Base-by-base conservation (phyloP, 495 filamentous ascomycete species). In the Delitschia confertaspora region DNA sequence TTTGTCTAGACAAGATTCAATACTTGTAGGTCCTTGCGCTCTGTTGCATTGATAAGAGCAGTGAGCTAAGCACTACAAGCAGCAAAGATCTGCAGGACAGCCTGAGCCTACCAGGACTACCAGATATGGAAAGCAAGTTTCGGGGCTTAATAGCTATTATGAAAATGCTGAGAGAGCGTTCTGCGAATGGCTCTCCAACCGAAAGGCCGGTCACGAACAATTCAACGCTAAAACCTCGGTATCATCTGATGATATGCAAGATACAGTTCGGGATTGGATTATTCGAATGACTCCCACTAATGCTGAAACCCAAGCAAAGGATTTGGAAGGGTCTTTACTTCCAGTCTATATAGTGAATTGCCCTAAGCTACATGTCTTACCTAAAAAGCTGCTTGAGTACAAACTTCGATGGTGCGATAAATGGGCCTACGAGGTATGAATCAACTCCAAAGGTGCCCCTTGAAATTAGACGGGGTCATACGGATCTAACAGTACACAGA, bases 351-450 rank as follows among this genome's bases (percentile, higher is more conserved):
- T 55, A 20, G 46, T 55, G 6, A 38, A 55, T 26, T 55, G 51
- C 21, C 51, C 51, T 10, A 46, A 49, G 31, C 36, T 55, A 8
- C 51, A 55, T 30, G 45, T 46, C 1, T 20, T 55, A 11, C 47
- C 51, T 3, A 49, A 42, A 35, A 50, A 42, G 22, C 27, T 22
- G 13, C 37, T 55, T 6, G 45, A 41, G 31, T 55, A 55, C 22
- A 55, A 50, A 27, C 35, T 55, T 0, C 33, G 51, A 14, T 55
- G 51, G 51, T 34, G 35, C 17, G 51, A 55, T 21, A 55, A 55
- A 17, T 55, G 51, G 51, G 51, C 51, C 6, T 55, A 38, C 14
- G 50, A 53, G 43, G 49, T 52, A 42, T 27, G 37, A 2, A 4
- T 2, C 16, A 6, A 0, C n/a, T 35, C 30, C 14, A 2, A 2